These are phyloP conservation scores for Geranium brycei DNA, from an alignment of 345 rosid genomes.

Conservation along the genomic window DNA sequence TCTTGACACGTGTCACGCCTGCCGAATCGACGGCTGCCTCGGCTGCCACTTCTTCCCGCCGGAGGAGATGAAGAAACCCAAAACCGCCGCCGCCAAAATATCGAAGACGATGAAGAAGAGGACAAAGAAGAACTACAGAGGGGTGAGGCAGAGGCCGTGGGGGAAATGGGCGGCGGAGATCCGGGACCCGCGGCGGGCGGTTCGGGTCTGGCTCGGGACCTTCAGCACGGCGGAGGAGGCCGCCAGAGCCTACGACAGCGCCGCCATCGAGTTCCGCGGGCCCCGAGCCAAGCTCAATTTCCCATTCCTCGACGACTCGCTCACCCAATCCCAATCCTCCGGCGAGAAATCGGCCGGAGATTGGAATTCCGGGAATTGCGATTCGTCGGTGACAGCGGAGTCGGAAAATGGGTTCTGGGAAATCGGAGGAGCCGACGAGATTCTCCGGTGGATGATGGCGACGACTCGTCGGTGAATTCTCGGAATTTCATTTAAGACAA, in stretches of 20 bases:
- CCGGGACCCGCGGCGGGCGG: conserved; percentile 67
- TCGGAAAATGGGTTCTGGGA: conserved; percentile 21
- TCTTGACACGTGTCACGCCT: conserved; percentile 45
- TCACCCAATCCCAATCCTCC: not conserved
- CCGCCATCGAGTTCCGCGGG: conserved; percentile 41
- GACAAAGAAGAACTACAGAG: conserved; percentile 68
- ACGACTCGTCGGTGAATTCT: conserved; percentile 10
- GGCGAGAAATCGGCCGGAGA: not conserved
- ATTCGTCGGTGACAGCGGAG: not conserved
- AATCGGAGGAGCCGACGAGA: conserved; percentile 22
- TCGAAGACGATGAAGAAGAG: conserved; percentile 7
- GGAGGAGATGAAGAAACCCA: conserved; percentile 16
- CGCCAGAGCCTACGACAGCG: conserved; percentile 83
- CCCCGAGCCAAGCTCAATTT: conserved; percentile 44
- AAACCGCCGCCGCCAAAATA: conserved; percentile 1
- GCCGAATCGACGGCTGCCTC: conserved; percentile 54
- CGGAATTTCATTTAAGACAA: no score
- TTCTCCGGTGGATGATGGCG: conserved; percentile 38
- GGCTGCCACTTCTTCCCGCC: conserved; percentile 76
- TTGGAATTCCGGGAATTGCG: not conserved
- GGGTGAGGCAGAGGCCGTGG: conserved; percentile 98
- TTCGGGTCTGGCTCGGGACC: conserved; percentile 90
- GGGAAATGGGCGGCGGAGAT: conserved; percentile 25
- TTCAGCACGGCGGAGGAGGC: conserved; percentile 85
- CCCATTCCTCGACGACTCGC: conserved; percentile 32